Evolutionary conservation across 2,329 filamentous ascomycete species (phyloP), one percentile per base, ranked within the genome.

Genomic region (Gyromitra esculenta): DNA sequence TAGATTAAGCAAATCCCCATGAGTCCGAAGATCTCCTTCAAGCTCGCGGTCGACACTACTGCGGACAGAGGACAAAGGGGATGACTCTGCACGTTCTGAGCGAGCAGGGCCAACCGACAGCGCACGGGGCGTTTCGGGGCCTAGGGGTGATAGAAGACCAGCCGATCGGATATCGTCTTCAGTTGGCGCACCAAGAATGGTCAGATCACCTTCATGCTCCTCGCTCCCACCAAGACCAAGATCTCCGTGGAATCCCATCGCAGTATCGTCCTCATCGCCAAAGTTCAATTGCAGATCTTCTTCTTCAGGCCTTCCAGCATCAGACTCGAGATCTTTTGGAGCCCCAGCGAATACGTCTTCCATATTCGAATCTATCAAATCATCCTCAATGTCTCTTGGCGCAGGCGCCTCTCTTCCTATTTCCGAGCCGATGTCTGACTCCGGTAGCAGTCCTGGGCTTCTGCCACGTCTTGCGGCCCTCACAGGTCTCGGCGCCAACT

Each of bases 331-430:
- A n/a, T 18, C 52, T 52, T 77, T 78, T 57, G 67, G 41, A 56
- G 50, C 39, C 11, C 64, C 57, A 41, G 65, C 52, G 25, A 75
- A 73, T 21, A 73, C 54, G 15, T 70, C 72, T 39, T 79, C 76
- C 75, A 78, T 75, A 39, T 48, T 54, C 13, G 72, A 65, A n/a
- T 73, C 63, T 45, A 79, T 82, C 68, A 94, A 88, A 79, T 92
- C 90, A 50, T 92, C 90, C 79, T 92, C 92, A 21, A 91, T 84
- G 1, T 89, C 86, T 59, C 89, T 87, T 31, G 91, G 86, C 15
- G 89, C 87, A 3, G 92, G 90, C 21, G 92, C 94, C 80, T 97
- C 91, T 90, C 95, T 92, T 82, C 95, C 96, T 80, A 93, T 87
- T 90, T 99, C 96, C 75, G 97, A 90, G 81, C 91, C 96, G 76